Evolutionary conservation across 2,329 filamentous ascomycete species (phyloP).

Genomic region (Akanthomyces lecanii): DNA sequence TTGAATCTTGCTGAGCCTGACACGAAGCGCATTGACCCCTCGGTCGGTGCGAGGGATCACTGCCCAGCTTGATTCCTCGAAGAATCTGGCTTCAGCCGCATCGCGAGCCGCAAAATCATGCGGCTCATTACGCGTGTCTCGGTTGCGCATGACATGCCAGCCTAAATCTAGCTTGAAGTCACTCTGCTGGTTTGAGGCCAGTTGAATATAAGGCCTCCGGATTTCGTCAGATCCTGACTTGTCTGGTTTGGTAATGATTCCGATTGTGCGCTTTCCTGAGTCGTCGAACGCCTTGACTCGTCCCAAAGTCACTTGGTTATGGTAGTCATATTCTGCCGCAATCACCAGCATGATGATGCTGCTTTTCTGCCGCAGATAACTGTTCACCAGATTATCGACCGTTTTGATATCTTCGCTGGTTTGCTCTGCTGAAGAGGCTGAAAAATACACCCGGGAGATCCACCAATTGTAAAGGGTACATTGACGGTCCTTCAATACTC

Average conservation of each 20-base stretch:
- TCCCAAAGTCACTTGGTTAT: slow-evolving; percentile 48
- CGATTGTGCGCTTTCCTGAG: slow-evolving; percentile 42
- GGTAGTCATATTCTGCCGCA: slow-evolving; percentile 42
- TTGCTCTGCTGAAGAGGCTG: slow-evolving; percentile 27
- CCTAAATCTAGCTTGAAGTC: slow-evolving; percentile 33
- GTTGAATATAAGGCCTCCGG: slow-evolving; percentile 33
- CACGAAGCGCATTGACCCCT: slow-evolving; percentile 27
- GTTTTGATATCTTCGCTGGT: slow-evolving; percentile 24
- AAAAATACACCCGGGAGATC: slow-evolving; percentile 44
- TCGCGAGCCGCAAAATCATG: slow-evolving; percentile 23
- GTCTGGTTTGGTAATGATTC: slow-evolving; percentile 53
- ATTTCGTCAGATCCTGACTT: slow-evolving; percentile 34
- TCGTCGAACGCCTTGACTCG: slow-evolving; percentile 38
- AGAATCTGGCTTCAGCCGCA: slow-evolving; percentile 26
- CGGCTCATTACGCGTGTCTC: slow-evolving; percentile 28
- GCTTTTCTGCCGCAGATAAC: slow-evolving; percentile 48
- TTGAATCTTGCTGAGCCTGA: slow-evolving; percentile 27
- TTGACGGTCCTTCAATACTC: slow-evolving; percentile 36
- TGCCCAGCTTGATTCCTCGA: slow-evolving; percentile 20
- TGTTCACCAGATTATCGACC: slow-evolving; percentile 32
- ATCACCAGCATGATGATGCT: slow-evolving; percentile 53
- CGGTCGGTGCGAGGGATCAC: neutral
- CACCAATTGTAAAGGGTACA: slow-evolving; percentile 44
- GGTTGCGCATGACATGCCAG: slow-evolving; percentile 49
- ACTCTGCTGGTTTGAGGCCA: slow-evolving; percentile 25